These are phyloP conservation scores for Trichoderma lentiforme DNA, from an alignment of 2,329 filamentous ascomycete species.

Conservation along the genomic window DNA sequence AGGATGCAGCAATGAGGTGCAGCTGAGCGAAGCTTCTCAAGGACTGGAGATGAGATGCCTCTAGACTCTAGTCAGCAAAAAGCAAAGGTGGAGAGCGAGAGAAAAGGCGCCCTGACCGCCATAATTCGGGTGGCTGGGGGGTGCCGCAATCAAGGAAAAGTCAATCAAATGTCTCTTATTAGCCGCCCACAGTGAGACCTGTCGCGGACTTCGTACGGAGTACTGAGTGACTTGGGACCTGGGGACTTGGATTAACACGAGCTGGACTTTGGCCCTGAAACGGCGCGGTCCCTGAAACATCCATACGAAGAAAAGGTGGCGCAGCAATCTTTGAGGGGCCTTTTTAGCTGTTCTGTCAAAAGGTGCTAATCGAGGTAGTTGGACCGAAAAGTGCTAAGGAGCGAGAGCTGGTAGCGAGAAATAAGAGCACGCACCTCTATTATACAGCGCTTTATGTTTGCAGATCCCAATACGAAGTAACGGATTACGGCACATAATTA, in stretches of 20 bases:
- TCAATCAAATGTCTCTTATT: neutral
- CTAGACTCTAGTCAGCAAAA: neutral
- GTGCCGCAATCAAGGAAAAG: neutral
- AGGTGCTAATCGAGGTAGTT: neutral
- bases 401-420: neutral
- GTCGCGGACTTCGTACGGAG: neutral
- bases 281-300: conserved; percentile 2
- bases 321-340: neutral
- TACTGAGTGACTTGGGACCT: neutral
- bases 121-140: conserved; percentile 33
- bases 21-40: conserved; percentile 5
- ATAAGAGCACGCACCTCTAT: neutral
- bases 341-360: neutral
- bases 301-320: neutral
- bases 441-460: neutral
- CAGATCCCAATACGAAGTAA: neutral
- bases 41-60: neutral
- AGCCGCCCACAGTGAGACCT: neutral
- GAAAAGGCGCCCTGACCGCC: conserved; percentile 22
- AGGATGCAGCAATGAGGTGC: conserved; percentile 18
- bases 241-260: neutral
- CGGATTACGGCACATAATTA: neutral
- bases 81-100: neutral
- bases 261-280: neutral
- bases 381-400: neutral